Evolutionary conservation across 2,329 filamentous ascomycete species (phyloP).

Genomic region (Fusarium napiforme): DNA sequence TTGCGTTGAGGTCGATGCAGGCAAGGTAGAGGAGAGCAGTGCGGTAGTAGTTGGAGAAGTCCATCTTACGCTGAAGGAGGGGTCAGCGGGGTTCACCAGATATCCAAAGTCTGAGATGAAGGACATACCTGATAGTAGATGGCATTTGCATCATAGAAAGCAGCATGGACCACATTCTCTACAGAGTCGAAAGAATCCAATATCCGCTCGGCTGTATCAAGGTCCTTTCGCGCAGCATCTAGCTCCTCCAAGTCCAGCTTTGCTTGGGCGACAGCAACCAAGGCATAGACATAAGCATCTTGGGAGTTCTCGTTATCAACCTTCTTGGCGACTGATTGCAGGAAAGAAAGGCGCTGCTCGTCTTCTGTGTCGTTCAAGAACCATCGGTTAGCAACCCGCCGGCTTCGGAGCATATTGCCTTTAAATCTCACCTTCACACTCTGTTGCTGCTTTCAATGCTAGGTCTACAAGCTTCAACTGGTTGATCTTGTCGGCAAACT

Average conservation of each 20-base stretch:
- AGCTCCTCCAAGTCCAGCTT: slow-evolving; percentile 84
- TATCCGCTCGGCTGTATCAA: slow-evolving; percentile 88
- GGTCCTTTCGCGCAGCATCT: slow-evolving; percentile 84
- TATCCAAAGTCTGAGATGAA: neutral
- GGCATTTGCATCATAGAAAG: slow-evolving; percentile 95
- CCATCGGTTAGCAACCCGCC: slow-evolving; percentile 19
- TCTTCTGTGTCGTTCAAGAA: slow-evolving; percentile 69
- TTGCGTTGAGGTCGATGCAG: slow-evolving; percentile 84
- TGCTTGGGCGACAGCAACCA: slow-evolving; percentile 87
- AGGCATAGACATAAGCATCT: slow-evolving; percentile 95
- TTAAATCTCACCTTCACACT: slow-evolving; percentile 77
- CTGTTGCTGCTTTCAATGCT: slow-evolving; percentile 85
- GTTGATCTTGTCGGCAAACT: slow-evolving; percentile 98
- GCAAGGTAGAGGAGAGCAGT: slow-evolving; percentile 97
- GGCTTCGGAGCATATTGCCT: slow-evolving; percentile 9
- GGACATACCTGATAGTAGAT: slow-evolving; percentile 83
- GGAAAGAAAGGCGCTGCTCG: slow-evolving; percentile 85
- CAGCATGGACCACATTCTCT: slow-evolving; percentile 93
- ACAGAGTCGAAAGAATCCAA: slow-evolving; percentile 94
- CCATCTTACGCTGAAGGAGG: slow-evolving; percentile 70
- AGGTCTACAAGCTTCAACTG: slow-evolving; percentile 96
- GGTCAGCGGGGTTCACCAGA: slow-evolving; percentile 50
- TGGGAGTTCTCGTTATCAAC: slow-evolving; percentile 93
- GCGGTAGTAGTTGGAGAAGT: slow-evolving; percentile 97
- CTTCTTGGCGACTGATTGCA: slow-evolving; percentile 83